These are phyloP conservation scores for Ophiocordyceps australis DNA, from an alignment of 2,329 filamentous ascomycete species.

Conservation along the genomic window DNA sequence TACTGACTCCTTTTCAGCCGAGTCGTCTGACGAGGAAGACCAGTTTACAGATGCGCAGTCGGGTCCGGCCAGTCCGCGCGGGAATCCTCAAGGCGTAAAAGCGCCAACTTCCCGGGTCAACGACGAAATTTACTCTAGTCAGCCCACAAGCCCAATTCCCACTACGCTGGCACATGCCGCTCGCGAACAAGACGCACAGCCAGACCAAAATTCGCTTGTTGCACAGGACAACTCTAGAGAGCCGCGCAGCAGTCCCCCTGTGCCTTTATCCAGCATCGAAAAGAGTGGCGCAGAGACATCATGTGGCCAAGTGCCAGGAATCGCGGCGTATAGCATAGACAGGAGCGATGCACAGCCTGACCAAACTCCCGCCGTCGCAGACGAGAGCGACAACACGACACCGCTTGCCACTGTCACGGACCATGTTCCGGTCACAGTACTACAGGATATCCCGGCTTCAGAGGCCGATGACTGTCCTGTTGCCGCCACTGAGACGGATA, in stretches of 20 bases:
- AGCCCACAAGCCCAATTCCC: too few species aligned
- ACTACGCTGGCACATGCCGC: too few species aligned
- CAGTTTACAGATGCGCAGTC: slow-evolving; percentile 53
- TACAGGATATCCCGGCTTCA: slow-evolving; percentile 30
- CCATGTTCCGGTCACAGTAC: slow-evolving; percentile 21
- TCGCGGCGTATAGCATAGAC: slow-evolving; percentile 36
- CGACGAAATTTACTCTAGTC: too few species aligned
- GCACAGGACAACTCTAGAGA: too few species aligned
- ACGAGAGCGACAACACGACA: slow-evolving; percentile 8
- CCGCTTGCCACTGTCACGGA: slow-evolving; percentile 6
- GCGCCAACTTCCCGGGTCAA: too few species aligned
- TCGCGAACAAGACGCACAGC: too few species aligned
- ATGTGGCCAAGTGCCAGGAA: slow-evolving; percentile 44
- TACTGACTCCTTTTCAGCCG: slow-evolving; percentile 16
- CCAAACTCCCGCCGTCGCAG: slow-evolving; percentile 31
- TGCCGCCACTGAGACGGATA: too few species aligned
- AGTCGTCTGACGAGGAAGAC: slow-evolving; percentile 46
- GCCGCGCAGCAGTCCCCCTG: slow-evolving; percentile 27
- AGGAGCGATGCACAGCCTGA: slow-evolving; percentile 40
- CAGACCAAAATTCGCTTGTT: too few species aligned
- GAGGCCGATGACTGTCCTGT: slow-evolving; percentile 21
- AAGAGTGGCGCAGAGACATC: slow-evolving; percentile 31
- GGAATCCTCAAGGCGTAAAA: too few species aligned
- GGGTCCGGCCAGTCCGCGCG: slow-evolving; percentile 22
- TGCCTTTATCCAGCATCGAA: slow-evolving; percentile 40